Evolutionary conservation across 176 grass and related monocot species (phyloP).

Genomic region (Ensete ventricosum): DNA sequence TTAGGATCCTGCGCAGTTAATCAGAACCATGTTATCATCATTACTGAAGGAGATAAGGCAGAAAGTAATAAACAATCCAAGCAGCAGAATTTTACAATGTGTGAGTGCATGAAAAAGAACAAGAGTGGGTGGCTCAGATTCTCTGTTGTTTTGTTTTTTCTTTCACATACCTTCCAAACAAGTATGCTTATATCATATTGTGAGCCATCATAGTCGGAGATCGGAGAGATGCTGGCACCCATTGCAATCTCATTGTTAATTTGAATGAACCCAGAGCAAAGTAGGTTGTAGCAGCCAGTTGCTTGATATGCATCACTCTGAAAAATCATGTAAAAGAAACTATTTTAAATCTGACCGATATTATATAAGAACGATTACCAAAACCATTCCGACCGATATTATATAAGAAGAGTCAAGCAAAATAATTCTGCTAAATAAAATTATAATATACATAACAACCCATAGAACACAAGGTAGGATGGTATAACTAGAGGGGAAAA

Average conservation of each 20-base stretch:
- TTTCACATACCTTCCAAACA: conserved; percentile 73
- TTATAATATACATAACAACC: background rate
- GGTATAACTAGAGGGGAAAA: background rate
- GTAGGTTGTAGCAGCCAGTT: conserved; percentile 89
- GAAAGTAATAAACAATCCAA: too few relatives aligned
- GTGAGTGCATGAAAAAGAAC: background rate
- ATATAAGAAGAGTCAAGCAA: background rate
- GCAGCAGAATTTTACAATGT: too few relatives aligned
- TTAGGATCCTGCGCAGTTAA: conserved; percentile 67
- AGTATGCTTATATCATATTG: conserved; percentile 95
- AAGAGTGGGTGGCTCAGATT: conserved; percentile 16
- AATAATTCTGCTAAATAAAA: background rate
- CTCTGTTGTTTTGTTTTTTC: background rate
- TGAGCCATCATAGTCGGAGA: conserved; percentile 58
- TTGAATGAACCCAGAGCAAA: conserved; percentile 90
- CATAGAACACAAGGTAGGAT: background rate
- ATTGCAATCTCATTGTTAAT: conserved; percentile 79
- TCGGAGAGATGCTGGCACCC: conserved; percentile 74
- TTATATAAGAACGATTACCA: background rate
- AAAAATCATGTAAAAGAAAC: conserved; percentile 3
- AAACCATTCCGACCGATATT: background rate
- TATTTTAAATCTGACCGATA: background rate
- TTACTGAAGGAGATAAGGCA: background rate
- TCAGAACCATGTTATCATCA: background rate
- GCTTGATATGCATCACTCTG: conserved; percentile 86